These are phyloP conservation scores for Danielia reshetovae DNA, from an alignment of 805 yeast genomes.

Conservation along the genomic window DNA sequence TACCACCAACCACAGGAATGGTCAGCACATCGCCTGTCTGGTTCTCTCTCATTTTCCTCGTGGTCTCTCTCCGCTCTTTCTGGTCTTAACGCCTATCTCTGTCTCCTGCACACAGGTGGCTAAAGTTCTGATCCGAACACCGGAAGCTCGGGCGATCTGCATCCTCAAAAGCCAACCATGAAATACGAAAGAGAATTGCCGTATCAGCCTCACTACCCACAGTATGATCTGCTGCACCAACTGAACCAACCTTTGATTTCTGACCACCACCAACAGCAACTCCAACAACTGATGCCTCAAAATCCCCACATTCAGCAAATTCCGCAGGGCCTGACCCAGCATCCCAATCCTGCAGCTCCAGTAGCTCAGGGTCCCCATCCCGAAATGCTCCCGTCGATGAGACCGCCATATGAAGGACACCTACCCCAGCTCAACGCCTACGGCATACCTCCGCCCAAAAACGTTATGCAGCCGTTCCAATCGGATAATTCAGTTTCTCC, in stretches of 20 bases:
- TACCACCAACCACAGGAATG: too few relatives aligned
- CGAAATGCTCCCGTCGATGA: slow-evolving; percentile 1
- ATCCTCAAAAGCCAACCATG: too few relatives aligned
- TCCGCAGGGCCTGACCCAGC: neutral
- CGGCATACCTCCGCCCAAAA: neutral
- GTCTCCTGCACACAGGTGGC: too few relatives aligned
- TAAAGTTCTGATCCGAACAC: too few relatives aligned
- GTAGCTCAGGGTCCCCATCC: neutral
- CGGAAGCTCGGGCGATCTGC: too few relatives aligned
- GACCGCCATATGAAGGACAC: neutral
- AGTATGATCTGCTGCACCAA: neutral
- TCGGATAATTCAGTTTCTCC: neutral
- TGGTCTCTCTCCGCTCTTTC: too few relatives aligned
- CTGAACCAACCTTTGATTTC: too few relatives aligned
- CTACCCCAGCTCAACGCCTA: neutral
- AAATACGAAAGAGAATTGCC: neutral
- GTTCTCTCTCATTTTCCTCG: too few relatives aligned
- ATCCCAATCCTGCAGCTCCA: too few relatives aligned
- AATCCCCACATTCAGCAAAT: neutral
- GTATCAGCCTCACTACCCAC: neutral
- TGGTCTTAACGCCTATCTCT: too few relatives aligned
- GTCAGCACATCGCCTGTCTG: too few relatives aligned
- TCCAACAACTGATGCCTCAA: neutral
- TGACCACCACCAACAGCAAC: neutral
- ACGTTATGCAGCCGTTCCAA: neutral